Percentiles rank a stretch among this genome's conserved stretches.
These are phyloP conservation scores for Hyphodiscus hymeniophilus DNA, from an alignment of 495 filamentous ascomycete species.

Conservation along the genomic window DNA sequence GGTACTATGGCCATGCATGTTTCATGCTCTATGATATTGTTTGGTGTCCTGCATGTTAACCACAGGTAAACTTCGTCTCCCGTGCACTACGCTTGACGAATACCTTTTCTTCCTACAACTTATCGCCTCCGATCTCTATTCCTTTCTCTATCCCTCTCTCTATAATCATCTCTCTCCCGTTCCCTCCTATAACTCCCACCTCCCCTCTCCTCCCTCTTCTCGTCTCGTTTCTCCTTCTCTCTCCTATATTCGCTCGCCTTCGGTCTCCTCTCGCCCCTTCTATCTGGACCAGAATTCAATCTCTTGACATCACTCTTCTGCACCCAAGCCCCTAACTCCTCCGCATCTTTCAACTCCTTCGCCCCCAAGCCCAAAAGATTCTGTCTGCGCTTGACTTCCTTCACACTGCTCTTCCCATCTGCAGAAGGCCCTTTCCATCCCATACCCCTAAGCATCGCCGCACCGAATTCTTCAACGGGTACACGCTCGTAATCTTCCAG, in stretches of 20 bases:
- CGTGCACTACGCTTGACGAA: too few relatives aligned
- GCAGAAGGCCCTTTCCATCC: conserved; percentile 74
- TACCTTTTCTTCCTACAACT: too few relatives aligned
- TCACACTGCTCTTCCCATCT: conserved; percentile 40
- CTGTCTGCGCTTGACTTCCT: conserved; percentile 53
- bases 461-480: conserved; percentile 91
- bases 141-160: too few relatives aligned
- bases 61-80: too few relatives aligned
- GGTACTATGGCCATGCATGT: too few relatives aligned
- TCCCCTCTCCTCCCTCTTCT: conserved; percentile 29
- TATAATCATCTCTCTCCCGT: conserved; percentile 16
- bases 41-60: too few relatives aligned
- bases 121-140: too few relatives aligned
- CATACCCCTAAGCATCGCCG: conserved; percentile 79
- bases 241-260: conserved; percentile 30
- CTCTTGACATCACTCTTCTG: conserved; percentile 44
- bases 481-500: conserved; percentile 80
- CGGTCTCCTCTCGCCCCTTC: conserved; percentile 36
- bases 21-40: too few relatives aligned
- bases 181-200: conserved; percentile 18
- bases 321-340: conserved; percentile 65
- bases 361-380: conserved; percentile 83
- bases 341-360: conserved; percentile 60
- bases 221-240: conserved; percentile 27
- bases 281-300: conserved; percentile 12